These are phyloP conservation scores for Yamadazyma olivae DNA, from an alignment of 805 yeast species.

Conservation along the genomic window DNA sequence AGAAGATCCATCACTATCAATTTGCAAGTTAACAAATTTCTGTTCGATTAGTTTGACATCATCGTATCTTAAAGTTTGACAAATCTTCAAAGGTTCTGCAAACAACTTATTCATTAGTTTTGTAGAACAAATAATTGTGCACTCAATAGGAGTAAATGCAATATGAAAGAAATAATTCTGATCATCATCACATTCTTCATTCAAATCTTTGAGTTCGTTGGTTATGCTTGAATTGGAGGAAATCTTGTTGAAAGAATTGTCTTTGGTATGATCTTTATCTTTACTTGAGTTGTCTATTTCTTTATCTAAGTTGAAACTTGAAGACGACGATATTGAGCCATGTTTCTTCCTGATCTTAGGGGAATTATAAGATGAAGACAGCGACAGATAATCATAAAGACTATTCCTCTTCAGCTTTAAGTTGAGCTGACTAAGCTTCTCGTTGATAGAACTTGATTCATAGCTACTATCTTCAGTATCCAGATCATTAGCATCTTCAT, in stretches of 20 bases:
- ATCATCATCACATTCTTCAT: slow-evolving; percentile 4
- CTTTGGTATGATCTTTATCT: background rate
- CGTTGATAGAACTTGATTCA: slow-evolving; percentile 4
- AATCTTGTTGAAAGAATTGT: background rate
- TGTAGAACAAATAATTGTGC: slow-evolving; percentile 54
- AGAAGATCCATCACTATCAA: slow-evolving; percentile 57
- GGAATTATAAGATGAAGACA: slow-evolving; percentile 3
- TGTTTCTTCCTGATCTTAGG: slow-evolving; percentile 6
- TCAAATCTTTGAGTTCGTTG: slow-evolving; percentile 1
- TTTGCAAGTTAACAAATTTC: slow-evolving; percentile 51
- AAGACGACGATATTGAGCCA: slow-evolving; percentile 9
- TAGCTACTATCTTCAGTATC: background rate
- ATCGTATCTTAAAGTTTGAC: slow-evolving; percentile 27
- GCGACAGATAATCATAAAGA: slow-evolving; percentile 2
- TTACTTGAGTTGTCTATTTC: slow-evolving; percentile 30
- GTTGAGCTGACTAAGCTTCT: slow-evolving; percentile 1
- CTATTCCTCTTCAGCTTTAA: slow-evolving; percentile 4
- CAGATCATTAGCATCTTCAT: slow-evolving; percentile 7
- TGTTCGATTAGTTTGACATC: slow-evolving; percentile 41
- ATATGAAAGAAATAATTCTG: slow-evolving; percentile 47
- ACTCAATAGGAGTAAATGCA: slow-evolving; percentile 61
- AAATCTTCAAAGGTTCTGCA: slow-evolving; percentile 32
- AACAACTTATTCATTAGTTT: slow-evolving; percentile 37
- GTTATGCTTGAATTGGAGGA: slow-evolving; percentile 1
- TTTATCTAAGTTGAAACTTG: slow-evolving; percentile 10